Base-by-base conservation (phyloP, 2,329 filamentous ascomycete species). In the Parastagonospora avenae region DNA sequence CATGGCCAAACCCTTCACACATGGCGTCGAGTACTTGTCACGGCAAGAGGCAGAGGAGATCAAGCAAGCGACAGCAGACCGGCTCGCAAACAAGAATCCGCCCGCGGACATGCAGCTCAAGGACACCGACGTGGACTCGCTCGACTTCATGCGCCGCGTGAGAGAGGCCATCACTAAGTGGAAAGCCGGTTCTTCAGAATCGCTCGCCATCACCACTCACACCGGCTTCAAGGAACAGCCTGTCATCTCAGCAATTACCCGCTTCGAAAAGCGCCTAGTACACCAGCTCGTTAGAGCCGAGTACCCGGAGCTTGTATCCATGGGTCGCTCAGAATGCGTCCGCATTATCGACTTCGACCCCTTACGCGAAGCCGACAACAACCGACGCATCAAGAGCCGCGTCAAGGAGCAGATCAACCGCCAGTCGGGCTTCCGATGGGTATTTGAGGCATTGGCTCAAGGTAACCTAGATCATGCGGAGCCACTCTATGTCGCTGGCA, bases 231-330 rank as follows among this genome's bases (percentile, higher is more conserved):
- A 54, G 19, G 48, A 54, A 2, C 50, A 53, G 30, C 60, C 67
- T 2, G 9, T 27, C 2, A 32, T 54, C 1, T 54, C 50, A 14
- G 54, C 50, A 14, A 71, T 75, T 11, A 68, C 55, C 12, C 62
- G 79, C 0, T 88, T 83, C 59, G 85, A 90, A 64, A 84, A 86
- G 66, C 79, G 84, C 30, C 76, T 90, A 5, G 79, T 89, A 1
- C 83, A 89, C 63, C 85, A 89, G 59, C 75, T 88, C 10, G 79
- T 90, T n/a, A 79, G 84, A 10, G 80, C 79, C 11, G 85, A 89
- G 57, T 90, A 79, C 41, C 79, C 80, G 1, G 63, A 76, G 8
- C 66, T 79, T 9, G 68, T 77, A 9, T 74, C 75, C n/a, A 59
- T 80, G 15, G 70, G 71, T 33, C 74, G 73, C 44, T 68, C 68